A percentile compares a stretch with the other conserved stretches of the same genome.
Evolutionary conservation across 805 yeast genomes (phyloP).

Genomic region (Hanseniaspora meyeri): DNA sequence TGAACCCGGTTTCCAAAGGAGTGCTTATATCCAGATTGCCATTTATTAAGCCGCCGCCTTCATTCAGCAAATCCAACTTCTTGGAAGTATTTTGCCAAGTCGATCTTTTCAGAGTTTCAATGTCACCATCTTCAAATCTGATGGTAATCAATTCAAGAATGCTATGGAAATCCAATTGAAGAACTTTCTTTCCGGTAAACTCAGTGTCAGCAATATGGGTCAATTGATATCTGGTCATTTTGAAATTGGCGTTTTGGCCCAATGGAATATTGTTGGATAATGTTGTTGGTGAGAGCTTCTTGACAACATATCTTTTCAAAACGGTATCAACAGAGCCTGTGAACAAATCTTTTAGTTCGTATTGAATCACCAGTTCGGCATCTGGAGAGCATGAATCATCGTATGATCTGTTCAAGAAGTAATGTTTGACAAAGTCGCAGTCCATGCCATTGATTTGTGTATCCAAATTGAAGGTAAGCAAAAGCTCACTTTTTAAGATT

Average conservation of each 20-base stretch:
- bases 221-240: slow-evolving; percentile 10
- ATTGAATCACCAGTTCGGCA: slow-evolving; percentile 24
- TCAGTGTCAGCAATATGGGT: slow-evolving; percentile 9
- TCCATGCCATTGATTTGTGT: slow-evolving; percentile 19
- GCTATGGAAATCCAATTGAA: slow-evolving; percentile 14
- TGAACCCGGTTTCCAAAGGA: slow-evolving; percentile 12
- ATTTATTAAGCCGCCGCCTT: not conserved
- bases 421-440: slow-evolving; percentile 20
- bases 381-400: slow-evolving; percentile 20
- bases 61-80: not conserved
- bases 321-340: slow-evolving; percentile 21
- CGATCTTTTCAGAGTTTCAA: slow-evolving; percentile 13
- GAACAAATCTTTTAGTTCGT: slow-evolving; percentile 13
- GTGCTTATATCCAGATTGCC: slow-evolving; percentile 8
- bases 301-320: slow-evolving; percentile 22
- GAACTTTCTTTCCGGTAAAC: slow-evolving; percentile 9
- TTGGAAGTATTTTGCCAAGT: slow-evolving; percentile 14
- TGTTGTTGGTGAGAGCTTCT: slow-evolving; percentile 18
- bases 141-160: slow-evolving; percentile 16
- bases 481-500: slow-evolving; percentile 21
- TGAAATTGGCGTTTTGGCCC: slow-evolving; percentile 15
- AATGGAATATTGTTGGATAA: slow-evolving; percentile 17
- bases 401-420: slow-evolving; percentile 22
- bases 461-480: slow-evolving; percentile 21
- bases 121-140: slow-evolving; percentile 15